phyloP scores from a whole-genome alignment of 164 flowering plant species.

The Kalanchoe fedtschenkoi region DNA sequence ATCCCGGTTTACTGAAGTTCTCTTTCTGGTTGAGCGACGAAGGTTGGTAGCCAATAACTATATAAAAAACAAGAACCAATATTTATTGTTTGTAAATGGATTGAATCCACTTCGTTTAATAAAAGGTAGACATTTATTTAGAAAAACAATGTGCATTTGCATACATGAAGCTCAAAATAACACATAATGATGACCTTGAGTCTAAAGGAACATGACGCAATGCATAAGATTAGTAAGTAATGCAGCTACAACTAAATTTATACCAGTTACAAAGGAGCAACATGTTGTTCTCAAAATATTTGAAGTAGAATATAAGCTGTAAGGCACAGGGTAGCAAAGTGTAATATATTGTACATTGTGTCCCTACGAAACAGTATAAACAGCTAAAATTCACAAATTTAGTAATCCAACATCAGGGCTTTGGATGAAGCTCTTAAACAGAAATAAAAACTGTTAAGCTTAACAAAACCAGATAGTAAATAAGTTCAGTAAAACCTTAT shows the following conservation, averaged over 20 bases:
- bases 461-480: neutral
- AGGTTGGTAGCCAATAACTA: constrained; percentile 64
- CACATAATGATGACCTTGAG: neutral
- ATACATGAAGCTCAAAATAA: too few relatives aligned
- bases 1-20: constrained; percentile 47
- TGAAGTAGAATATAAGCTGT: neutral
- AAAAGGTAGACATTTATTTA: neutral
- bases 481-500: neutral
- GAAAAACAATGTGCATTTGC: too few relatives aligned
- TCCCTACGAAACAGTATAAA: neutral
- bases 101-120: neutral
- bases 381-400: too few relatives aligned
- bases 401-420: neutral
- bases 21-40: constrained; percentile 91
- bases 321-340: neutral
- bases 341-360: neutral
- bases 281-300: too few relatives aligned
- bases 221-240: neutral
- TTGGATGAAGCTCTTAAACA: neutral
- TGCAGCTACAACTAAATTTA: neutral
- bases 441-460: neutral
- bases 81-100: neutral
- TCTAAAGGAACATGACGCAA: neutral
- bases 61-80: constrained; percentile 7
- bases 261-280: neutral